These are phyloP conservation scores for Ambrosia trifida DNA, from an alignment of 129 eudicot species.

Conservation along the genomic window DNA sequence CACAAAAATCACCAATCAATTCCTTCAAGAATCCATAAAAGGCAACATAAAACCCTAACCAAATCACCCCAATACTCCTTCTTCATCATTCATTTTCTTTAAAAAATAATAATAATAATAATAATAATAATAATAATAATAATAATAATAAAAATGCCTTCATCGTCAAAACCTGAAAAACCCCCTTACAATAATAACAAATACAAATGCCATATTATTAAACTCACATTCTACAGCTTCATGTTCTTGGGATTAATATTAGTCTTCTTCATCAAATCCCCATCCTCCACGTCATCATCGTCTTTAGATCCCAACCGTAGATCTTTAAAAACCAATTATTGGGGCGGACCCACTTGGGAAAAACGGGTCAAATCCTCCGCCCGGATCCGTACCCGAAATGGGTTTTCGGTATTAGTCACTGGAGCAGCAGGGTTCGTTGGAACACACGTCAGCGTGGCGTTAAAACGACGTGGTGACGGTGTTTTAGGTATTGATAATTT, in stretches of 20 bases:
- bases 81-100: no score
- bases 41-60: conserved; percentile 27
- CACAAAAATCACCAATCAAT: conserved; percentile 34
- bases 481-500: conserved; percentile 76
- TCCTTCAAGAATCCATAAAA: conserved; percentile 44
- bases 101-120: conserved; percentile 6
- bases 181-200: conserved; percentile 43
- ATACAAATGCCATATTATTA: conserved; percentile 51
- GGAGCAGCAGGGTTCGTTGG: conserved; percentile 94
- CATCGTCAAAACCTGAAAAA: conserved; percentile 71
- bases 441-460: conserved; percentile 74
- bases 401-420: conserved; percentile 69
- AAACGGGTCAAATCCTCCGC: conserved; percentile 70
- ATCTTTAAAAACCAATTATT: conserved; percentile 62
- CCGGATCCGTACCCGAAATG: conserved; percentile 50
- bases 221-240: conserved; percentile 73
- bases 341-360: conserved; percentile 65
- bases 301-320: conserved; percentile 58
- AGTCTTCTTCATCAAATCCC: conserved; percentile 67
- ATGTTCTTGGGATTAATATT: conserved; percentile 65
- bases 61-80: background rate
- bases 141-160: conserved; percentile 38
- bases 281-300: conserved; percentile 29
- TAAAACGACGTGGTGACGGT: conserved; percentile 81
- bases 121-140: conserved; percentile 17